A percentile compares a stretch with the other conserved stretches of the same genome.
Conservation (phyloP, 148 eudicot genomes). For the Rhododendron ferrugineum region DNA sequence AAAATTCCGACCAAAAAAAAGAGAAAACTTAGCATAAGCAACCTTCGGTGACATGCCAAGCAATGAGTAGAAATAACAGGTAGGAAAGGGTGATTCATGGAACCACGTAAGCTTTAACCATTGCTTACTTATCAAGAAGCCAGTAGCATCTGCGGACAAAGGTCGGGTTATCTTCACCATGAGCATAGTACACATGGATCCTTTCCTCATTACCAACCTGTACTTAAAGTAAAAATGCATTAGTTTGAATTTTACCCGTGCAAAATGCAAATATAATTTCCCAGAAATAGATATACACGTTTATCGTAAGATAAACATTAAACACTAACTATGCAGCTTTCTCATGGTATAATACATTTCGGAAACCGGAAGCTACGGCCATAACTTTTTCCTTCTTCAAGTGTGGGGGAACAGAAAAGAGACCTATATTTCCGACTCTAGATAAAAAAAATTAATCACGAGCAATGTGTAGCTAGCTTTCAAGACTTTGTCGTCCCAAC, state of each 20-base stretch:
- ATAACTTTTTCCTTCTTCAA: not conserved
- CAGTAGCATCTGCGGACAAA: slow-evolving; percentile 98
- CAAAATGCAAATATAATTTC: slow-evolving; percentile 1
- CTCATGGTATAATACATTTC: not conserved
- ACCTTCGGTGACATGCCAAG: not conserved
- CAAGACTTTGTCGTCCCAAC: not conserved
- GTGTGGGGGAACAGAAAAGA: not conserved
- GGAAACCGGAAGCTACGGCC: not conserved
- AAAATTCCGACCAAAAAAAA: slow-evolving; percentile 5
- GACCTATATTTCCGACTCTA: not conserved
- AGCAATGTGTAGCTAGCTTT: not conserved
- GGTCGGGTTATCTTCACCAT: slow-evolving; percentile 66
- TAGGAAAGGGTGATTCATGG: not conserved
- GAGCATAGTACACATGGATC: slow-evolving; percentile 97
- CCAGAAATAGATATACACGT: not conserved
- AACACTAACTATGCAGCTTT: not conserved
- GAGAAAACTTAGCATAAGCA: not conserved
- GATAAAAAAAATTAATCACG: not conserved
- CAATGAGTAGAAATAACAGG: not conserved
- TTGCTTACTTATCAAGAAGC: slow-evolving; percentile 92
- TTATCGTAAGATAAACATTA: not conserved
- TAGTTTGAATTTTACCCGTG: slow-evolving; percentile 1
- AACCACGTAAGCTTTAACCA: slow-evolving; percentile 16
- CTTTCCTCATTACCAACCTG: slow-evolving; percentile 91
- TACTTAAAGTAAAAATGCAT: slow-evolving; percentile 8